A percentile compares a stretch with the other conserved stretches of the same genome.
Evolutionary conservation across 805 yeast genomes (phyloP).

Genomic region (Kuraishia hungarica): DNA sequence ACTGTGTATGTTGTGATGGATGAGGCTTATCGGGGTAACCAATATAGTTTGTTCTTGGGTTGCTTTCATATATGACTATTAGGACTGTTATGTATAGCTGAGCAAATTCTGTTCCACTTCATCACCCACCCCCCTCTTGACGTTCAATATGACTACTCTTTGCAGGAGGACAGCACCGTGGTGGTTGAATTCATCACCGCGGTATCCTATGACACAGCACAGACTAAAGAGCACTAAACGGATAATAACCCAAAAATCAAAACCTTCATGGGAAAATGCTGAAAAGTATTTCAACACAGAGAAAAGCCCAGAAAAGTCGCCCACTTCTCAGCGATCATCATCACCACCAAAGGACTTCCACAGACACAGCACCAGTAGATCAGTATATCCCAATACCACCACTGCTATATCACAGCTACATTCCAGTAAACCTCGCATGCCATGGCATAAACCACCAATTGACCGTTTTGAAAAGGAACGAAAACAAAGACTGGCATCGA

Average conservation of each 20-base stretch:
- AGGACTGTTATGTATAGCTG: too few relatives aligned
- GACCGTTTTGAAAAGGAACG: not conserved
- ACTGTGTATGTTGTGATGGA: too few relatives aligned
- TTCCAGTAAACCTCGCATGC: not conserved
- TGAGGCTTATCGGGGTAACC: too few relatives aligned
- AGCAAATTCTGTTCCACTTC: too few relatives aligned
- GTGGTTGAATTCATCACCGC: not conserved
- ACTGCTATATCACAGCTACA: not conserved
- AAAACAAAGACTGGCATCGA: constrained; percentile 3
- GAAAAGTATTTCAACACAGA: not conserved
- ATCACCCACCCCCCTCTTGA: too few relatives aligned
- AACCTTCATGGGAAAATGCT: not conserved
- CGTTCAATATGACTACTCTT: too few relatives aligned
- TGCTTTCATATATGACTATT: too few relatives aligned
- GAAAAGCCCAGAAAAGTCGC: not conserved
- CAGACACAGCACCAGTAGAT: not conserved
- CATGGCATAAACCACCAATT: not conserved
- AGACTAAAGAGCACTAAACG: not conserved
- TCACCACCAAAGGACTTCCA: not conserved
- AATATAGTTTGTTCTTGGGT: too few relatives aligned
- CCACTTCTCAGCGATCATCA: not conserved
- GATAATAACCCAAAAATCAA: not conserved
- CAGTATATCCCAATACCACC: not conserved
- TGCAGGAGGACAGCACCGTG: not conserved
- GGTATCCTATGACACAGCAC: not conserved